These are phyloP conservation scores for Plasmodium vivax DNA, from an alignment of 169 alveolate species.

Conservation along the genomic window DNA sequence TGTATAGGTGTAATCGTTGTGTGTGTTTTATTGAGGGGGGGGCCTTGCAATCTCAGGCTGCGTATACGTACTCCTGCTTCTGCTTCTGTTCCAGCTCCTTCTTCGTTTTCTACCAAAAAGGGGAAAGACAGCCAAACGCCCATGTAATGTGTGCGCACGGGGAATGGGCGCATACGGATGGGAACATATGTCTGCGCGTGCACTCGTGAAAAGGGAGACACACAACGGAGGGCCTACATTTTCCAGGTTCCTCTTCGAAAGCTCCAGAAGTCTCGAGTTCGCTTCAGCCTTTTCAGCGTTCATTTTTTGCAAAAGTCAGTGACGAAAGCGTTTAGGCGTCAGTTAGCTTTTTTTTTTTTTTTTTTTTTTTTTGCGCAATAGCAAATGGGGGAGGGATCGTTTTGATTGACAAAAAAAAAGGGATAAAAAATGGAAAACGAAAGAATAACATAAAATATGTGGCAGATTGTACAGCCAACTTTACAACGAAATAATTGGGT, in stretches of 20 bases:
- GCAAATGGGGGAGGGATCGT: not conserved
- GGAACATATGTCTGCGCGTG: not conserved
- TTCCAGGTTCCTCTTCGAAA: constrained; percentile 59
- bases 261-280: constrained; percentile 52
- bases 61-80: constrained; percentile 27
- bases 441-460: not conserved
- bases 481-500: not conserved
- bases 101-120: constrained; percentile 18
- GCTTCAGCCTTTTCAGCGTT: constrained; percentile 61
- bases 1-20: not conserved
- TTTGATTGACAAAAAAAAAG: not conserved
- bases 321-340: not conserved
- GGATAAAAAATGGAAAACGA: not conserved
- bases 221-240: constrained; percentile 18
- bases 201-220: not conserved
- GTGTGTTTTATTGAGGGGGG: not conserved
- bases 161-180: not conserved
- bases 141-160: not conserved
- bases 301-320: constrained; percentile 17
- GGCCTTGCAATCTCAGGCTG: not conserved
- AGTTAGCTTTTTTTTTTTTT: not conserved
- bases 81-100: constrained; percentile 50
- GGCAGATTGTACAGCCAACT: not conserved
- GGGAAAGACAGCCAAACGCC: not conserved
- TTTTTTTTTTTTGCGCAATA: not conserved